Evolutionary conservation across 768 basidiomycete genomes (phyloP), one percentile per base, ranked within the genome.

Genomic region (Lactarius deliciosus): DNA sequence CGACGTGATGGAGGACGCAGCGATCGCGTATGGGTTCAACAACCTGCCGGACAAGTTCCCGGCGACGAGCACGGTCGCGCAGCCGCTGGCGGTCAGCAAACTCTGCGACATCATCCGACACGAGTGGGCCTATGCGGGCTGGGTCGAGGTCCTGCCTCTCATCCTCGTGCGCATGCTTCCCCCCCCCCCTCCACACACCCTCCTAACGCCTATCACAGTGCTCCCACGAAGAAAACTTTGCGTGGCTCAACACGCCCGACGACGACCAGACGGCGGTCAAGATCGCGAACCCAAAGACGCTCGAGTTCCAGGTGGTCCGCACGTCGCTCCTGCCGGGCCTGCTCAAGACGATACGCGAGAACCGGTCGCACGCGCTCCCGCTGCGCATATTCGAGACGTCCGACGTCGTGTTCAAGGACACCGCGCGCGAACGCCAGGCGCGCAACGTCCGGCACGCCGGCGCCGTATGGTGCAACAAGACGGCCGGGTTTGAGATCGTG

Each of bases 201-300:
- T 36, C 36, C 10, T 34, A 34, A 34, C 6, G 1, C 10, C 36
- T 11, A 38, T 11, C 36, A 38, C 36, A 98, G 95, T 99, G 96
- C 79, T 98, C 96, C 13, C 94, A 95, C 73, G 96, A 98, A 77
- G 97, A 99, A 79, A 98, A 98, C 80, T 99, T 98, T 74, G 90
- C 86, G 59, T 95, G 88, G 81, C 82, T 99, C 69, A 97, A 97
- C 79, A 90, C 88, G 66, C 74, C 80, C 36, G 96, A 98, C 76
- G 90, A 92, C 70, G 87, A 88, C 47, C 84, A 84, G 41, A 83
- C 85, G 25, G 96, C 91, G 1, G 87, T 98, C 68, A 91, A 90
- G 72, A 93, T 98, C 68, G 94, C 91, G 65, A 99, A 99, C 78
- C 97, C 97, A 0, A 98, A 97, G 79, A 94, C 97, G 28, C 84